Evolutionary conservation across 1,284 basidiomycete species (phyloP).

Genomic region (Uromyces viciae-fabae): DNA sequence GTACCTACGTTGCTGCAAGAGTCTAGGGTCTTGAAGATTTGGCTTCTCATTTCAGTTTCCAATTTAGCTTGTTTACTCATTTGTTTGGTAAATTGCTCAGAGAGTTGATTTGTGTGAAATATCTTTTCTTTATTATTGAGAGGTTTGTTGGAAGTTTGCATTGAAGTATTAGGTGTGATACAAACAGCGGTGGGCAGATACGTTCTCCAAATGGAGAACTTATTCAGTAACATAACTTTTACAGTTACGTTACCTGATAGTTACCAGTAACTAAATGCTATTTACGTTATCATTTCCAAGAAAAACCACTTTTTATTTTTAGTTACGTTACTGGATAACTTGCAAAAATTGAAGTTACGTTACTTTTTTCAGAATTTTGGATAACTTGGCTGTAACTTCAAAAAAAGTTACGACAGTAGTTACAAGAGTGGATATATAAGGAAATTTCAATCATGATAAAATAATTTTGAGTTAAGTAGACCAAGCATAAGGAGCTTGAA

Average conservation of each 20-base stretch:
- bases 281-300: conserved; percentile 18
- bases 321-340: conserved; percentile 8
- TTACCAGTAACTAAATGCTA: not conserved
- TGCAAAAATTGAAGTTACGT: not conserved
- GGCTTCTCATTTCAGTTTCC: no score
- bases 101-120: no score
- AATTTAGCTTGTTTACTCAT: no score
- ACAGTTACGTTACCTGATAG: conserved; percentile 13
- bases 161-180: no score
- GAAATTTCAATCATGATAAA: not conserved
- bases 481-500: not conserved
- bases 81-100: no score
- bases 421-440: no score
- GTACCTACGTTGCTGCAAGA: no score
- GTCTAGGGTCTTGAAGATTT: no score
- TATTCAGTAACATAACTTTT: conserved; percentile 11
- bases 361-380: not conserved
- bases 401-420: no score
- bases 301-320: not conserved
- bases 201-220: conserved; percentile 4
- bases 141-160: no score
- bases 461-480: not conserved
- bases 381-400: conserved; percentile 9
- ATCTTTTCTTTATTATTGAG: no score
- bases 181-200: conserved; percentile 9